phyloP scores from a whole-genome alignment of 164 flowering plant species.

The Magnolia kwangsiensis region DNA sequence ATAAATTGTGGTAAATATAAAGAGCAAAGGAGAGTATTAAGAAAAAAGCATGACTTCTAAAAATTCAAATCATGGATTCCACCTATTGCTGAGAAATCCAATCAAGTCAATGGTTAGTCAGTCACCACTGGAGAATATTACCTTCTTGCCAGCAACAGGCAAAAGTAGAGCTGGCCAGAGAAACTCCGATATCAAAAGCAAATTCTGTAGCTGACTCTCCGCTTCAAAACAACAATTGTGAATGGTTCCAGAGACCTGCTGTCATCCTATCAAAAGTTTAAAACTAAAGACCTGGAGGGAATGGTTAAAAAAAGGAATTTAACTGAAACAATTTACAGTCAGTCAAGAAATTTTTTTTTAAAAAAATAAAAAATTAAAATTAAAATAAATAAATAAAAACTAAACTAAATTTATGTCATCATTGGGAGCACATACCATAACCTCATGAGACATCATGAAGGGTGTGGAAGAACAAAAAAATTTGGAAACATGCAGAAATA shows the following conservation, averaged over 20 bases:
- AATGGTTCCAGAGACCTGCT: conserved; percentile 82
- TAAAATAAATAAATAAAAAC: too few relatives aligned
- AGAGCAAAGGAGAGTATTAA: neutral
- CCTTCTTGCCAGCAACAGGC: conserved; percentile 93
- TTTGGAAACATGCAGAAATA: too few relatives aligned
- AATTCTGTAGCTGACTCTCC: conserved; percentile 68
- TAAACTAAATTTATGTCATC: too few relatives aligned
- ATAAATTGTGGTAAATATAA: neutral
- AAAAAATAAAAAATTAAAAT: too few relatives aligned
- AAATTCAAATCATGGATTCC: neutral
- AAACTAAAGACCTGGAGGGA: neutral
- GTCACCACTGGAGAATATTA: conserved; percentile 13
- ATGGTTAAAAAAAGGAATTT: neutral
- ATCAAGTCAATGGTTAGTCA: neutral
- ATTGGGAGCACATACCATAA: too few relatives aligned
- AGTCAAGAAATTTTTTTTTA: neutral
- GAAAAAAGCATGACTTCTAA: neutral
- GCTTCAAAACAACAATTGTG: conserved; percentile 97
- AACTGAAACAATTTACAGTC: neutral
- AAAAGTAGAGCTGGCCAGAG: conserved; percentile 96
- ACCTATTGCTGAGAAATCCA: neutral
- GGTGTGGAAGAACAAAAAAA: too few relatives aligned
- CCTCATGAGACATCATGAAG: too few relatives aligned
- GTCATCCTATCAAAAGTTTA: neutral
- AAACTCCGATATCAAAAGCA: conserved; percentile 87